A percentile compares a stretch with the other conserved stretches of the same genome.
These are phyloP conservation scores for Camelina sativa DNA, from an alignment of 345 rosid species.

Conservation along the genomic window DNA sequence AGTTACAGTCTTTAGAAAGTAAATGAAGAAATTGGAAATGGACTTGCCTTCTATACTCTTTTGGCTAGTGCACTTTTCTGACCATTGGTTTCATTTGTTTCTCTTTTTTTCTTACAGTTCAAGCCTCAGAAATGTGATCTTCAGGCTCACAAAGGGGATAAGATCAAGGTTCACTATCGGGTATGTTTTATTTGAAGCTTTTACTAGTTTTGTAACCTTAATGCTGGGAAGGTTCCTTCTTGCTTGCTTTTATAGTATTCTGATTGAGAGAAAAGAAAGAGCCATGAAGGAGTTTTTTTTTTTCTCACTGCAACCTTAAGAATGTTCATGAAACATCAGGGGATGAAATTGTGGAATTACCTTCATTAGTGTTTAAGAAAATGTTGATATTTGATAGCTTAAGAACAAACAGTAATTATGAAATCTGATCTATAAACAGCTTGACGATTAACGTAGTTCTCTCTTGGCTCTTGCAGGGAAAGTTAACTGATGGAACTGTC, in stretches of 20 bases:
- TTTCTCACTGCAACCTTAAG: background rate
- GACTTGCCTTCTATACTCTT: background rate
- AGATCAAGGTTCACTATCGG: conserved; percentile 82
- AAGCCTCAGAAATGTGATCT: conserved; percentile 77
- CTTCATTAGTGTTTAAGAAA: background rate
- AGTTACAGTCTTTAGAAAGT: too few species aligned
- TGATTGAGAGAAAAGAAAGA: background rate
- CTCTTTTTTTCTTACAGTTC: conserved; percentile 46
- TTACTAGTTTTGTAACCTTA: background rate
- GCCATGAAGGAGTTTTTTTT: background rate
- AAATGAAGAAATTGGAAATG: background rate
- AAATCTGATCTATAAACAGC: background rate
- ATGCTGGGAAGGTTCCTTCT: background rate
- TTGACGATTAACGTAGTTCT: background rate
- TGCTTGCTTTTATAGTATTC: background rate
- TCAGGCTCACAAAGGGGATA: conserved; percentile 96
- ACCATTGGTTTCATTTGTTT: background rate
- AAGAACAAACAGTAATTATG: background rate
- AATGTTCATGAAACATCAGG: background rate
- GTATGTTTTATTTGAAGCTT: conserved; percentile 51
- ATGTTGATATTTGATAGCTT: background rate
- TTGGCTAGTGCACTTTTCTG: background rate
- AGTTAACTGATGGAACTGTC: conserved; percentile 90
- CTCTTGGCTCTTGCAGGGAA: conserved; percentile 58
- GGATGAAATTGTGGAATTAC: background rate